Evolutionary conservation across 768 basidiomycete genomes (phyloP), one percentile per base, ranked within the genome.

Genomic region (Kwoniella sp.): DNA sequence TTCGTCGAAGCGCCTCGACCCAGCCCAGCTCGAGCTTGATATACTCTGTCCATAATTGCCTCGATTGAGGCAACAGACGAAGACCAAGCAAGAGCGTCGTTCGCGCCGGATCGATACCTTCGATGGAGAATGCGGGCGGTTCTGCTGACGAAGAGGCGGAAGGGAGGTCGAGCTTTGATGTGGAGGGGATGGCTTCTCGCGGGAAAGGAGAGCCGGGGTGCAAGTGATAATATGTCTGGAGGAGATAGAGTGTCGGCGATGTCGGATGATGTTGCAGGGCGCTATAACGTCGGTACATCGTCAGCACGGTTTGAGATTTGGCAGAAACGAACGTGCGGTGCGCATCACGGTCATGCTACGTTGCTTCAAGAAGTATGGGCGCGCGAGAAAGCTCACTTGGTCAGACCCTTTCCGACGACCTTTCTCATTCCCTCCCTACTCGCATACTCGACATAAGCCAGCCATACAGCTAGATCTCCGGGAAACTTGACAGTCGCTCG

Each of bases 21-120:
- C 91, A 95, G 1, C 88, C 87, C 4, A 94, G 82, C 78, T 97
- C 93, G 86, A 96, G 91, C 76, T 88, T 88, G 68, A 92, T 87
- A 76, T 93, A 95, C 80, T 94, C 93, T 23, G 84, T 84, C 93
- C 93, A 97, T 80, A 97, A 83, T 62, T 88, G 87, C 31, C 85
- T 79, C 68, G 87, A 90, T 58, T 88, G 86, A 13, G 84, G 82
- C 70, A 92, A 89, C 55, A 95, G 79, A 37, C 93, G 86, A 52
- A 95, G 84, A 13, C 93, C 93, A 5, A 93, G 87, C 67, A 93
- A 90, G 48, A 97, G 84, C 45, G 94, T 83, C 37, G 88, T 85
- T 29, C 93, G 89, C 11, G 93, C 92, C 0, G 90, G 86, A n/a
- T 77, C 59, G 20, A 72, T 73, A 29, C 76, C 76, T 66, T 81